Evolutionary conservation across 129 eudicot species (phyloP), one percentile per base, ranked within the genome.

Genomic region (Chrysanthemum makinoi): DNA sequence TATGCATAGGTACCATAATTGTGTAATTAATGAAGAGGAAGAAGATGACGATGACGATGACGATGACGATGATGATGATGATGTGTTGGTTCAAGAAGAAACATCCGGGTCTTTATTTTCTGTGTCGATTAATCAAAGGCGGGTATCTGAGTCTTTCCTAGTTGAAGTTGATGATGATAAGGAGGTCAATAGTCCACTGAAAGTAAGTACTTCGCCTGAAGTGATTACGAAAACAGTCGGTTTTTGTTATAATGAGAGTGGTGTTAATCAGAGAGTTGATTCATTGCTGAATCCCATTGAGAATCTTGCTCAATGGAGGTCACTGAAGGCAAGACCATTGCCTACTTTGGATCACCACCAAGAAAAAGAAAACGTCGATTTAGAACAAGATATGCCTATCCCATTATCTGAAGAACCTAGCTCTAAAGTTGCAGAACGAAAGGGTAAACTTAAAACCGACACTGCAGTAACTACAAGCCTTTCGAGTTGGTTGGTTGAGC

Each of bases 401-500:
- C 79, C 80, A 19, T 62, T 58, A n/a, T 75, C 79, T 47, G 57
- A 80, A 67, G 83, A 81, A 46, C 83, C 83, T 62, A 62, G 50
- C 60, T 68, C 67, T 59, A 76, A 68, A 43, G 50, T 18, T 26
- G 55, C 44, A 19, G 76, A 28, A 55, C 30, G 2, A 44, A 65
- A 59, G 57, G 74, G 68, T 54, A 80, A 70, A 16, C 71, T 62
- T 30, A 35, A 66, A 17, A 39, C 19, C 7, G 22, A 75, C 16
- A 33, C 76, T 69, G 82, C 78, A 7, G 88, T 84, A 26, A 88
- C 84, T 66, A 81, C 96, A 33, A 91, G 96, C 61, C 96, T 91
- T 69, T 91, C 97, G 10, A 84, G 90, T 69, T 91, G 97, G 97
- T 78, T 91, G 53, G 79, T 70, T 56, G 86, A 74, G n/a, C 72